Evolutionary conservation across 2,329 filamentous ascomycete genomes (phyloP).

Genomic region (Elsinoe necatrix): DNA sequence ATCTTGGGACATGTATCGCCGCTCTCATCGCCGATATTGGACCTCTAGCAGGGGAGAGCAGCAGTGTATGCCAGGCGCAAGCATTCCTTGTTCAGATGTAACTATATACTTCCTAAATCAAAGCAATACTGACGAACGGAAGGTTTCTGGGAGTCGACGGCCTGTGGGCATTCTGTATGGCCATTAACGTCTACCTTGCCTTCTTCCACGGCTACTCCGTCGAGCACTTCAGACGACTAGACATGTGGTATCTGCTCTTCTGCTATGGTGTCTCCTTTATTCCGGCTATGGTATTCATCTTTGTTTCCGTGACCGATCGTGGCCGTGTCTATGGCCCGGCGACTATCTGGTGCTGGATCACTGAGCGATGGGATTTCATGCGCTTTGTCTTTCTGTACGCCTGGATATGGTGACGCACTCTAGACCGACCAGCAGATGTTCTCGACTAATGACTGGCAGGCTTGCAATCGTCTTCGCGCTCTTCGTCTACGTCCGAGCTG

Average conservation of each 20-base stretch:
- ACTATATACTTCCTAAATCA: neutral
- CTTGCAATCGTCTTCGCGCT: conserved; percentile 14
- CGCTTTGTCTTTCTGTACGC: conserved; percentile 14
- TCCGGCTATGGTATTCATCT: conserved; percentile 14
- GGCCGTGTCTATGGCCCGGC: conserved; percentile 14
- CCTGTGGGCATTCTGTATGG: conserved; percentile 17
- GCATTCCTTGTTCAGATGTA: conserved; percentile 16
- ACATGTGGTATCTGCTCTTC: conserved; percentile 15
- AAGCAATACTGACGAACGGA: neutral
- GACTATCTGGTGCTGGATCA: conserved; percentile 17
- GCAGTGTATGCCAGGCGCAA: conserved; percentile 15
- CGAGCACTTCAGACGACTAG: conserved; percentile 13
- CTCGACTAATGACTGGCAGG: neutral
- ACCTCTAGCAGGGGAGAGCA: neutral
- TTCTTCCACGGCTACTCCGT: conserved; percentile 16
- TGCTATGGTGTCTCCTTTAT: conserved; percentile 17
- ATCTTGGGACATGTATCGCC: conserved; percentile 15
- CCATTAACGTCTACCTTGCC: conserved; percentile 17
- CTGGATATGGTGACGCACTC: conserved; percentile 13
- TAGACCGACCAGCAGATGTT: neutral
- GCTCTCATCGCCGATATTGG: conserved; percentile 14
- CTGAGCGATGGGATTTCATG: conserved; percentile 11
- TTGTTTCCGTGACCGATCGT: conserved; percentile 12
- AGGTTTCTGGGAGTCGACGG: conserved; percentile 16
- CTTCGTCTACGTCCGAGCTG: conserved; percentile 11